Conservation (phyloP, 306 rosid genomes). For the Inga laurina region DNA sequence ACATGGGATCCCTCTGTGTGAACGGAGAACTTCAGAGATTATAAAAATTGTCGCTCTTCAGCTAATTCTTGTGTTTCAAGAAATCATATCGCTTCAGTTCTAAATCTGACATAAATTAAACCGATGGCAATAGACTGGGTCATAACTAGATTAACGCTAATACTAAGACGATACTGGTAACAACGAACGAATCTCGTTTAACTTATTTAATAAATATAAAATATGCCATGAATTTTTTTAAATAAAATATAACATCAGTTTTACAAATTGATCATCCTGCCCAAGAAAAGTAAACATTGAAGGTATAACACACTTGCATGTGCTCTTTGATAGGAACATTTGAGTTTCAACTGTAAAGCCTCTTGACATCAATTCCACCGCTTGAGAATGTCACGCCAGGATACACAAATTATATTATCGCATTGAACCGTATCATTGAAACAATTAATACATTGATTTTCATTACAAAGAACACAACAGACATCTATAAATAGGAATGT, state of each 20-base stretch:
- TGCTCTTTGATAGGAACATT: neutral
- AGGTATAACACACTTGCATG: neutral
- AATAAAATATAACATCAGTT: no score
- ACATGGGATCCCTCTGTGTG: no score
- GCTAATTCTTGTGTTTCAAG: no score
- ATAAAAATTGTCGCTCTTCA: no score
- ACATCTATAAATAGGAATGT: neutral
- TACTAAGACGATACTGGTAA: neutral
- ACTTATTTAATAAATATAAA: neutral
- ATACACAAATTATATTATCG: neutral
- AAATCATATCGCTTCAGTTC: no score
- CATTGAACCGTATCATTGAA: neutral
- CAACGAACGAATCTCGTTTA: neutral
- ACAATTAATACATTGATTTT: neutral
- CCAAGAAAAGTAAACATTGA: neutral
- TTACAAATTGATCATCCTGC: no score
- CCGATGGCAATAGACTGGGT: neutral
- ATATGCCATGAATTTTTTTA: no score
- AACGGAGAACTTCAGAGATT: no score
- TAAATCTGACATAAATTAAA: neutral
- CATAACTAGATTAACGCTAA: neutral
- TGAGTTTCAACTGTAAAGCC: neutral
- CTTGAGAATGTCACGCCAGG: neutral
- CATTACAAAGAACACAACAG: neutral
- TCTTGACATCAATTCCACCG: neutral